Conservation (phyloP, 192 early-diverging fungal species). For the Backusella liffmaniae region DNA sequence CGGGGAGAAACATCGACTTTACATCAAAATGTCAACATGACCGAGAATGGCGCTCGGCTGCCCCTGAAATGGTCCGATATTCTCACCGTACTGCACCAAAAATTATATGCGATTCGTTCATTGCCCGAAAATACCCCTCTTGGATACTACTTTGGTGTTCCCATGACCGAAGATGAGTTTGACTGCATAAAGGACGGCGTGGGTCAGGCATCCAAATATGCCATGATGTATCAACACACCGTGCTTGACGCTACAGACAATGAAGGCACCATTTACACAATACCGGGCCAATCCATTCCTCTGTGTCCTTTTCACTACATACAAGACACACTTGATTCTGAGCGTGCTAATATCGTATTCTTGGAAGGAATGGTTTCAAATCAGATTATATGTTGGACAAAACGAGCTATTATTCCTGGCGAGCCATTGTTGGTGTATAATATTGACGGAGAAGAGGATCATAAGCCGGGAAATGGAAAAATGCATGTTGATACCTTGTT, state of each 20-base stretch:
- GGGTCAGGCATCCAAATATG: constrained; percentile 77
- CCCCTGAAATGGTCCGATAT: constrained; percentile 5
- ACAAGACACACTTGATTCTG: constrained; percentile 63
- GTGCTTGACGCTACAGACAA: constrained; percentile 88
- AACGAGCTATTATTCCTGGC: constrained; percentile 59
- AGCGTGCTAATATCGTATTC: constrained; percentile 70
- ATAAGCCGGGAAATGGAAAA: constrained; percentile 48
- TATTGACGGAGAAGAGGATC: constrained; percentile 68
- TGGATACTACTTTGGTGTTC: constrained; percentile 94
- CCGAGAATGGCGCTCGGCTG: not conserved
- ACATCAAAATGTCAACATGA: not conserved
- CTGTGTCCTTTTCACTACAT: constrained; percentile 92
- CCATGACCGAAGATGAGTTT: constrained; percentile 93
- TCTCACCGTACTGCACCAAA: constrained; percentile 32
- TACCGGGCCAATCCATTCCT: constrained; percentile 36
- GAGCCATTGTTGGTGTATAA: constrained; percentile 88
- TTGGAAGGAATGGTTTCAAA: constrained; percentile 74
- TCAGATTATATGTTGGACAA: constrained; percentile 81
- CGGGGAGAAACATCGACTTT: constrained; percentile 38
- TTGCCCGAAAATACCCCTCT: constrained; percentile 72
- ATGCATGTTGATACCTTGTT: not conserved
- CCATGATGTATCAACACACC: constrained; percentile 81
- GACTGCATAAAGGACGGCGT: constrained; percentile 80
- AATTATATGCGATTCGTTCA: constrained; percentile 65
- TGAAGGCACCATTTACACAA: constrained; percentile 67